Evolutionary conservation across 805 yeast genomes (phyloP).

Genomic region (Pichia deserticola): DNA sequence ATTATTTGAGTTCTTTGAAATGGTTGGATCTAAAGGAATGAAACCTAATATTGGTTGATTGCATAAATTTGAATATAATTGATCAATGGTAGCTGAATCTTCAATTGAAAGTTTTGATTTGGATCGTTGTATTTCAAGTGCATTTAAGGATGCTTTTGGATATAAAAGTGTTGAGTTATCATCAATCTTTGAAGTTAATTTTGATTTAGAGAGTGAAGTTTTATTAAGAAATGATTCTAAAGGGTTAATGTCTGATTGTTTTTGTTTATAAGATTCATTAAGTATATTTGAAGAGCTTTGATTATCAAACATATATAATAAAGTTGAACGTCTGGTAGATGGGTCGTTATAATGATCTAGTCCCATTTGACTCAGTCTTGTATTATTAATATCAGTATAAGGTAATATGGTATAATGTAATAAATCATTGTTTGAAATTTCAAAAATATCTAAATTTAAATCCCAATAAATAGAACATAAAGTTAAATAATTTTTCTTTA

Average conservation of each 20-base stretch:
- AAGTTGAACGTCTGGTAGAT: conserved; percentile 33
- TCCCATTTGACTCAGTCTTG: conserved; percentile 33
- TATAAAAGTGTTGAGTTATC: conserved; percentile 17
- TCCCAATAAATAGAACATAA: conserved; percentile 29
- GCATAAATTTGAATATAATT: conserved; percentile 18
- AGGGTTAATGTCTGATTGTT: neutral
- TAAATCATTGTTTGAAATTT: conserved; percentile 11
- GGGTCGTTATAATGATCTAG: conserved; percentile 33
- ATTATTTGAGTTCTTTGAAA: conserved; percentile 12
- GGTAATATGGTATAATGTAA: conserved; percentile 18
- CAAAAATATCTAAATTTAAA: conserved; percentile 8
- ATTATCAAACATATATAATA: conserved; percentile 29
- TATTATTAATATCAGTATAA: conserved; percentile 21
- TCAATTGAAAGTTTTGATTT: neutral
- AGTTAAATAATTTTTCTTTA: conserved; percentile 28
- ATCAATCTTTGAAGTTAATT: conserved; percentile 11
- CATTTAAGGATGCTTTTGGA: conserved; percentile 30
- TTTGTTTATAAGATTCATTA: neutral
- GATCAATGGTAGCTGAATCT: conserved; percentile 16
- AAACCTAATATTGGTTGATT: conserved; percentile 30
- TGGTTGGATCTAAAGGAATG: conserved; percentile 13
- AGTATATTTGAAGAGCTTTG: conserved; percentile 20
- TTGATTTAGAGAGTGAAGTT: neutral
- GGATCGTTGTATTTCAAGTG: conserved; percentile 14
- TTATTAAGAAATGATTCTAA: conserved; percentile 1